Base-by-base conservation (phyloP, 345 rosid genomes). In the Brassica rapa region DNA sequence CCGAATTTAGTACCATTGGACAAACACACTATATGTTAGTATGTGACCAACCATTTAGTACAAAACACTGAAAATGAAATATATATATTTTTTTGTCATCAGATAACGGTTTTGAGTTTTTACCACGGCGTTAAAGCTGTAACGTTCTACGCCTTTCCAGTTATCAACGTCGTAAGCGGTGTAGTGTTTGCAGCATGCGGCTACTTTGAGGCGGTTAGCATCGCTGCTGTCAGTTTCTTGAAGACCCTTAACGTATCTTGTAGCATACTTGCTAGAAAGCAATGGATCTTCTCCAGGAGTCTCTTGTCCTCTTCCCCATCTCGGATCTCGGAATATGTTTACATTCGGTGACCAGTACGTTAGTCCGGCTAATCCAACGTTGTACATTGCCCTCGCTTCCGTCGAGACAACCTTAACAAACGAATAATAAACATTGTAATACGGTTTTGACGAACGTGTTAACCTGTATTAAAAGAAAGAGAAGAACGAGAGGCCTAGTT, bases 221-320 rank as follows among this genome's bases (percentile, higher is more conserved):
- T 85, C 82, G 1, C 74, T 82, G 5, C 85, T 82, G 4, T 93
- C 98, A 19, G 81, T 88, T 62, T 85, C 80, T 64, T 95, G 99
- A 29, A 95, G 85, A 29, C 99, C 99, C 61, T 68, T 78, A 21
- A 95, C 98, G 27, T 91, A 95, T 10, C 85, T 77, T 0, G 88
- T 43, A 24, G 86, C 99, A 70, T 95, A 95, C 67, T 90, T 90
- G 63, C 99, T 89, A 1, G 92, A 19, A 4, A 95, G 90, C 75
- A 88, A 55, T 1, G 99, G 99, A 74, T 95, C 99, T 78, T 95
- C 99, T 5, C 99, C 99, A 0, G 98, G 98, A 57, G 98, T 94
- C 73, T 94, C 98, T 70, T 91, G 97, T 30, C 91, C 93, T 74
- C 98, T 86, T 59, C 99, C 99, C 99, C 98, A 95, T 80, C 99